Base-by-base conservation (phyloP, 2,329 filamentous ascomycete species). In the Diplocarpon rosae region DNA sequence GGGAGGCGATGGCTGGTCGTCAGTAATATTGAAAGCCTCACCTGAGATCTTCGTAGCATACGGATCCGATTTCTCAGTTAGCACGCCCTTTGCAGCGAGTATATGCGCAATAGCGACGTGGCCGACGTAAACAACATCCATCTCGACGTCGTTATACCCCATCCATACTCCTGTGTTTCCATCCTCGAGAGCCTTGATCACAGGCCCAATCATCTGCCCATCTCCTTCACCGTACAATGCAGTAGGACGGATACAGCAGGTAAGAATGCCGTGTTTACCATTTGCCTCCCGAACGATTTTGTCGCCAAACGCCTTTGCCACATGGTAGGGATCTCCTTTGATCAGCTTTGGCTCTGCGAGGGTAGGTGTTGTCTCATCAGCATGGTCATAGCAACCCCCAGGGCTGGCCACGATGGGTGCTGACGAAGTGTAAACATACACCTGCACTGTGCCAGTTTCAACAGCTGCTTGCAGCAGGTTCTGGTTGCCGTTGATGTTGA, bases 201-300 rank as follows among this genome's bases (percentile, higher is more conserved):
- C 29, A 69, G 72, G 69, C 2, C 50, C 50, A 13, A 55, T 46
- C 37, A 59, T 47, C 28, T 59, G 54, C 33, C 48, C 46, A 37
- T 62, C 59, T 52, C 70, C 68, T 52, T 69, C 68, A 43, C 71
- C 72, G 49, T 72, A 73, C 55, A 75, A 71, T 28, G 68, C 71
- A 3, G 69, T 67, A 1, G 71, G 71, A 13, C 72, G 66, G 49
- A 75, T 65, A 15, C 69, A 65, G 50, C 63, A 64, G 3, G 71
- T 75, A 5, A 72, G 64, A 58, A 75, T 70, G 39, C 61, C 63
- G 37, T 54, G 43, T 27, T 51, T 52, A 39, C 20, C 63, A 40
- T 56, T 55, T 10, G 52, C 54, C 12, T 52, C 52, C 2, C 55
- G 45, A 10, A 52, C 50, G 4, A 55, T 30, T 33, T 52, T 50